These are phyloP conservation scores for Cutaneotrichosporon sp. DNA, from an alignment of 1,284 basidiomycete genomes.

Conservation along the genomic window DNA sequence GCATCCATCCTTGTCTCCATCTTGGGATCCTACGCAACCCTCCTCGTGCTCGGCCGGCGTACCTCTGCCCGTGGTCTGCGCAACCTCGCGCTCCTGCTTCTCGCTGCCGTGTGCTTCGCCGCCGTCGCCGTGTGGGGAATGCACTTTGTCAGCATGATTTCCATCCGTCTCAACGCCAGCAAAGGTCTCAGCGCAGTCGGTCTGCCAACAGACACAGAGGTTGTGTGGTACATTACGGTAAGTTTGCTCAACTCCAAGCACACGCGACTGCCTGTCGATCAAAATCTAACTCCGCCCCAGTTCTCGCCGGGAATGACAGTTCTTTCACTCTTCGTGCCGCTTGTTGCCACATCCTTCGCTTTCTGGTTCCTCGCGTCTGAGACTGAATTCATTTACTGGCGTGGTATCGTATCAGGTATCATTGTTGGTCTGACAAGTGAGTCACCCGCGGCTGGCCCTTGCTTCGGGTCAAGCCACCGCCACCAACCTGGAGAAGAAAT, in stretches of 20 bases:
- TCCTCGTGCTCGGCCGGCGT: slow-evolving; percentile 50
- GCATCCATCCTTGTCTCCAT: slow-evolving; percentile 53
- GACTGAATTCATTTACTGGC: slow-evolving; percentile 45
- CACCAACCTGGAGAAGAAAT: neutral
- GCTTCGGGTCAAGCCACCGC: neutral
- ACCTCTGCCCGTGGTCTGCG: slow-evolving; percentile 48
- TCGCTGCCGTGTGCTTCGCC: slow-evolving; percentile 75
- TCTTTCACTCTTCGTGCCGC: slow-evolving; percentile 51
- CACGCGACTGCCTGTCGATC: too few relatives aligned
- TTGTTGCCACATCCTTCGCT: slow-evolving; percentile 49
- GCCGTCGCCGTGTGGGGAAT: slow-evolving; percentile 65
- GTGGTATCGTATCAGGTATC: slow-evolving; percentile 56
- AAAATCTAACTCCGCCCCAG: too few relatives aligned
- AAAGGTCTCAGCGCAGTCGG: neutral
- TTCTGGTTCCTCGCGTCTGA: slow-evolving; percentile 52
- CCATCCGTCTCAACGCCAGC: slow-evolving; percentile 41
- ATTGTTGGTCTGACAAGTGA: slow-evolving; percentile 75
- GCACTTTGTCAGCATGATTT: slow-evolving; percentile 53
- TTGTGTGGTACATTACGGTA: slow-evolving; percentile 46
- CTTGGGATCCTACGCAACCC: slow-evolving; percentile 52
- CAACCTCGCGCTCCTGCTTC: slow-evolving; percentile 50
- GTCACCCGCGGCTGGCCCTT: slow-evolving; percentile 10
- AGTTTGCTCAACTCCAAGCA: too few relatives aligned
- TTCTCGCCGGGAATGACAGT: slow-evolving; percentile 52
- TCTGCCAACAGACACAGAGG: slow-evolving; percentile 16